Percentiles rank a stretch among this genome's conserved stretches.
Conservation (phyloP, 1,284 basidiomycete species). For the Apiotrichum laibachii region DNA sequence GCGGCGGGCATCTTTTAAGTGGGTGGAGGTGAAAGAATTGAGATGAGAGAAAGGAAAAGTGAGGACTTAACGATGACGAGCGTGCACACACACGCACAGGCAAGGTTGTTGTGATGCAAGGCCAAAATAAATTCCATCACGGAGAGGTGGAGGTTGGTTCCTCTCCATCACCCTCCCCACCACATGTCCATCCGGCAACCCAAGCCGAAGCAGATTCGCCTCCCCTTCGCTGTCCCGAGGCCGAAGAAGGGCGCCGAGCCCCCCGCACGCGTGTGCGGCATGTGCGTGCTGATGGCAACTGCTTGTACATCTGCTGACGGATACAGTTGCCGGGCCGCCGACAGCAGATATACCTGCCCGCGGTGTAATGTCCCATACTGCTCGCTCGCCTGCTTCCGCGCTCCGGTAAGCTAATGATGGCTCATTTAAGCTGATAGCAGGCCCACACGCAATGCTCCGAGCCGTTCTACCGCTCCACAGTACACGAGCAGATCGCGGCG, state of each 20-base stretch:
- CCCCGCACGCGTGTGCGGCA: slow-evolving; percentile 34
- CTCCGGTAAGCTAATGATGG: slow-evolving; percentile 23
- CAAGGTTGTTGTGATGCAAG: background rate
- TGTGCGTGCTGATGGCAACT: slow-evolving; percentile 28
- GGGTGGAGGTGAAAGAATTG: background rate
- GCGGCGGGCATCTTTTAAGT: slow-evolving; percentile 35
- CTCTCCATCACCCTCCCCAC: background rate
- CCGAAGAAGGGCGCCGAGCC: slow-evolving; percentile 30
- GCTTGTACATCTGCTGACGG: background rate
- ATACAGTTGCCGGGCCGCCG: slow-evolving; percentile 41
- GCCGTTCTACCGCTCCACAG: slow-evolving; percentile 47
- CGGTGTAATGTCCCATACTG: slow-evolving; percentile 51
- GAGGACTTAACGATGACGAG: background rate
- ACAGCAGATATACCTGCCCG: slow-evolving; percentile 49
- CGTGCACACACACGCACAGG: no score
- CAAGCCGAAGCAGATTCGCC: slow-evolving; percentile 41
- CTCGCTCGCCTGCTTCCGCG: slow-evolving; percentile 47
- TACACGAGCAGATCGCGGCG: slow-evolving; percentile 37
- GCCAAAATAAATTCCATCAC: slow-evolving; percentile 5
- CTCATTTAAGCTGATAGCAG: slow-evolving; percentile 23
- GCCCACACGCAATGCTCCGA: slow-evolving; percentile 50
- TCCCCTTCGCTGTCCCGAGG: slow-evolving; percentile 44
- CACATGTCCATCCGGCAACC: slow-evolving; percentile 47
- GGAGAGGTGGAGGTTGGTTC: background rate
- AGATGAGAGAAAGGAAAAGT: background rate